These are phyloP conservation scores for Phallus indusiatus DNA, from an alignment of 768 basidiomycete species.

Conservation along the genomic window DNA sequence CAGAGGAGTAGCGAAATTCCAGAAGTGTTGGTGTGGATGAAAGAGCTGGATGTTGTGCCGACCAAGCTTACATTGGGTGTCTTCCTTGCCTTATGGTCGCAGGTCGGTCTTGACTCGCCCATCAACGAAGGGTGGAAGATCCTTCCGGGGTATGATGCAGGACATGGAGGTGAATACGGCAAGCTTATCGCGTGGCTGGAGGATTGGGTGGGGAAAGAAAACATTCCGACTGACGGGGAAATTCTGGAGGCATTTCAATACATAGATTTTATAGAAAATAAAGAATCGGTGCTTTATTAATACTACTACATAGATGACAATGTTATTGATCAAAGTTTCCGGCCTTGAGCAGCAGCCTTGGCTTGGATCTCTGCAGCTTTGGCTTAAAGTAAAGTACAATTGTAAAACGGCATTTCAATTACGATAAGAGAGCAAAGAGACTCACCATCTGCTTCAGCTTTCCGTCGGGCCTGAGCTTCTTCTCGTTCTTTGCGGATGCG, in stretches of 20 bases:
- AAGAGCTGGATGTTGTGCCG: conserved; percentile 42
- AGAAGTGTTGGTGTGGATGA: conserved; percentile 66
- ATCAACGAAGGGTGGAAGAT: conserved; percentile 39
- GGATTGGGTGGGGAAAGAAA: conserved; percentile 45
- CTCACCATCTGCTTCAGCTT: conserved; percentile 80
- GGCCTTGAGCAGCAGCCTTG: conserved; percentile 35
- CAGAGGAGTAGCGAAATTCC: conserved; percentile 52
- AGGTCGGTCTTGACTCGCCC: conserved; percentile 55
- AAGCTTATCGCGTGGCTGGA: conserved; percentile 42
- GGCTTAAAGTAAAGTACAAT: conserved; percentile 30
- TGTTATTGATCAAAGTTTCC: conserved; percentile 1
- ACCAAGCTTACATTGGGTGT: conserved; percentile 45
- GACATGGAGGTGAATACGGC: conserved; percentile 31
- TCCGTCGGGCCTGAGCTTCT: conserved; percentile 75
- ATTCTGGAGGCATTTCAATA: conserved; percentile 20
- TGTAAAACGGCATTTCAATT: neutral
- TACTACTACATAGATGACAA: neutral
- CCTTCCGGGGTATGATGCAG: neutral
- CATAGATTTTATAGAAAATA: neutral
- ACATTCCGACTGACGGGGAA: conserved; percentile 34
- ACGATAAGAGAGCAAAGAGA: neutral
- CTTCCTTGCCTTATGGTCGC: conserved; percentile 61
- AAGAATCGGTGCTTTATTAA: conserved; percentile 4
- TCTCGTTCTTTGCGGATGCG: conserved; percentile 86
- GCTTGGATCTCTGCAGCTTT: conserved; percentile 55